These are phyloP conservation scores for Pleurotus sapidus DNA, from an alignment of 768 basidiomycete species.

Conservation along the genomic window DNA sequence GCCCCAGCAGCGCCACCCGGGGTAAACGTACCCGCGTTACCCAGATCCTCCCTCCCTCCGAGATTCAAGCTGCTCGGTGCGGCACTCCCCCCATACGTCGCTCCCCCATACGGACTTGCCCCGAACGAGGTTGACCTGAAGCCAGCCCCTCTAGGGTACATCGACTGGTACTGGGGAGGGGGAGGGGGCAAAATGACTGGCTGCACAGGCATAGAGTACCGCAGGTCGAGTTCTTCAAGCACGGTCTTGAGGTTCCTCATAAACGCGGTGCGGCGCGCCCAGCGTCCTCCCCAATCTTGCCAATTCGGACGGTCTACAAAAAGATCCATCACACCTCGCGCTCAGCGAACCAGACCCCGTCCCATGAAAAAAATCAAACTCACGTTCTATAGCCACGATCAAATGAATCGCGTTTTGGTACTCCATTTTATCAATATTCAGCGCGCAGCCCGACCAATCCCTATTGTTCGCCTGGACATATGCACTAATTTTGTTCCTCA, in stretches of 20 bases:
- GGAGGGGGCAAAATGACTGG: constrained; percentile 54
- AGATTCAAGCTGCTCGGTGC: not conserved
- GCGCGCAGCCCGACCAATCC: constrained; percentile 64
- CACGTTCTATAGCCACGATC: constrained; percentile 70
- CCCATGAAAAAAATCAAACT: constrained; percentile 23
- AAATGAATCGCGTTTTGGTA: constrained; percentile 70
- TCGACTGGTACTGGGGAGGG: not conserved
- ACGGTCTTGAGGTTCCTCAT: constrained; percentile 72
- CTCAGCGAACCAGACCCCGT: not conserved
- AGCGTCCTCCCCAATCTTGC: constrained; percentile 86
- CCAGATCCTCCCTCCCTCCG: not conserved
- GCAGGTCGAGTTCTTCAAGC: constrained; percentile 72
- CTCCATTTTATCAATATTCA: constrained; percentile 81
- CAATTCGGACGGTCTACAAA: constrained; percentile 69
- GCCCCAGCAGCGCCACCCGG: not conserved
- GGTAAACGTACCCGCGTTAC: constrained; percentile 16
- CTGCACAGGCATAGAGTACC: constrained; percentile 70
- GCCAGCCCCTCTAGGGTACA: too few species aligned
- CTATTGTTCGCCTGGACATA: constrained; percentile 65
- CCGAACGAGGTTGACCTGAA: not conserved
- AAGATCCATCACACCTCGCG: not conserved
- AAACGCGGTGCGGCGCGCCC: constrained; percentile 70
- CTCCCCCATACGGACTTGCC: not conserved
- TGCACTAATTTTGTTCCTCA: constrained; percentile 52
- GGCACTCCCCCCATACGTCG: not conserved